Base-by-base conservation (phyloP, 345 rosid genomes). In the Iberis pinnata region DNA sequence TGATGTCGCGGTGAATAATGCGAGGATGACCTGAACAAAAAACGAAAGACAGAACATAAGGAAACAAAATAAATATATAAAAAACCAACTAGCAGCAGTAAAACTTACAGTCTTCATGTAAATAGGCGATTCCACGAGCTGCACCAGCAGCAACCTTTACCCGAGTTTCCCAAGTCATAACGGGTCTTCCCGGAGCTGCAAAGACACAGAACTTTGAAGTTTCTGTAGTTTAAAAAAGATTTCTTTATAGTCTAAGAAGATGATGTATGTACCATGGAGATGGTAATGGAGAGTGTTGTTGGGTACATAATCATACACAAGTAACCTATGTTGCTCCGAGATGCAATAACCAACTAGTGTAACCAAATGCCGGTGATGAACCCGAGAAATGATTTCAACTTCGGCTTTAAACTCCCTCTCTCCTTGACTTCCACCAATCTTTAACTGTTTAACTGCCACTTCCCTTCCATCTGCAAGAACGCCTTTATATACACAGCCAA, bases 361-460 rank as follows among this genome's bases (percentile, higher is more conserved):
- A 70, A 92, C 98, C 81, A 92, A 76, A 88, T 92, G 93, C 9
- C 96, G 95, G 56, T 92, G 98, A 71, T 92, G 98, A 29, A 92
- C 85, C 15, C 98, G 73, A 73, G 92, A 78, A 54, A 92, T 92
- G 56, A 83, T 92, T 73, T 92, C 98, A 27, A 92, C 98, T 76
- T 92, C 98, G 7, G 98, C 98, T 72, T 75, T 78, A 64, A 92
- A 92, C 66, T 88, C 96, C 7, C 98, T 82, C 69, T 92, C 98
- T 48, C 98, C 98, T 47, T 92, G 98, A 24, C 90, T 80, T 52
- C 97, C 94, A 50, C 98, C 98, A 26, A 88, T 81, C 69, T 92
- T 92, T 36, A 92, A 75, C 74, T 92, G 96, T 64, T 92, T 92
- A 36, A 92, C 98, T 18, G 98, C 98, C 43, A 88, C 76, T 57